Conservation (phyloP, 768 basidiomycete species). For the Amylocystis lapponica region DNA sequence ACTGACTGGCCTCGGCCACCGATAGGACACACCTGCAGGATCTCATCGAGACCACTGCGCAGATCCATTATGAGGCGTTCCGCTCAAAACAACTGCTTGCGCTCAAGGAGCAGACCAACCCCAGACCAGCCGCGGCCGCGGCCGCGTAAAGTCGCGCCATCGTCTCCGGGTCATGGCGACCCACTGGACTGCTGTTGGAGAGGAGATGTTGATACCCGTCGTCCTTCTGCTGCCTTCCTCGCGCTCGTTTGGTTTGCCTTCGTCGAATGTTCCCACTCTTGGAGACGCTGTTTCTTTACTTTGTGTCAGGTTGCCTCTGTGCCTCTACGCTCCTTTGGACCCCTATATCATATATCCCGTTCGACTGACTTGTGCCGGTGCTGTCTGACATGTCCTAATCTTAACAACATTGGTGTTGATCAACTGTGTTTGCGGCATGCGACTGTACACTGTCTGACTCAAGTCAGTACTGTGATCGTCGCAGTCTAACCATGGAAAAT, state of each 20-base stretch:
- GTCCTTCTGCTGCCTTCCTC: conserved; percentile 1
- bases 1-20: neutral
- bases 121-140: conserved; percentile 40
- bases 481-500: no score
- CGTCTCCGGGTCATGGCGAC: neutral
- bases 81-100: conserved; percentile 96
- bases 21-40: conserved; percentile 92
- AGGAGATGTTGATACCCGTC: conserved; percentile 13
- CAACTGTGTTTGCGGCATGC: no score
- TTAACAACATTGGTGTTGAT: no score
- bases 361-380: no score
- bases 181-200: conserved; percentile 3
- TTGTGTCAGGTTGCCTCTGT: conserved; percentile 13
- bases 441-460: no score
- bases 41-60: conserved; percentile 96
- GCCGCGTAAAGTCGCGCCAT: conserved; percentile 4
- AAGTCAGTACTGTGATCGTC: no score
- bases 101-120: conserved; percentile 90
- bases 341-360: no score
- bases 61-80: conserved; percentile 99
- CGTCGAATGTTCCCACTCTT: conserved; percentile 5
- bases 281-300: conserved; percentile 7
- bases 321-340: conserved; percentile 20
- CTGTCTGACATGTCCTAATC: no score
- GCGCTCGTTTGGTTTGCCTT: conserved; percentile 1